Evolutionary conservation across 768 basidiomycete species (phyloP), one percentile per base, ranked within the genome.

Genomic region (Suillus variegatus): DNA sequence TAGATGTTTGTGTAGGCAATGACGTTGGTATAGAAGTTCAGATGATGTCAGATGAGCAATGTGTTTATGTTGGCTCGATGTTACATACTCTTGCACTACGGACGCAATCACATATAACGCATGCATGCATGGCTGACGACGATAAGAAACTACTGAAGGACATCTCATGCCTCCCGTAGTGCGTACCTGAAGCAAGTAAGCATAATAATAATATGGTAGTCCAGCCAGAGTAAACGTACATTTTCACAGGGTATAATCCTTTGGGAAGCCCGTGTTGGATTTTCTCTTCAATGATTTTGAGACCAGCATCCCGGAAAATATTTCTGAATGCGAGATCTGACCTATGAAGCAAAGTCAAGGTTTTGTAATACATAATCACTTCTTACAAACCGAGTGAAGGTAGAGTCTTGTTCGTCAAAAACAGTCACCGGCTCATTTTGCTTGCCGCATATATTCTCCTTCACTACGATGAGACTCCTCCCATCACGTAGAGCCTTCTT

Each of bases 361-460:
- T 41, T 28, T 44, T n/a, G 66, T 58, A 13, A 40, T 44, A 32
- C 32, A 55, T 13, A 61, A 46, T 44, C 6, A 9, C 38, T n/a
- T 10, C 28, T 32, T 55, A 64, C 71, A 0, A 60, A 93, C 96
- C 97, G 86, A 10, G 93, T 98, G 72, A 97, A 79, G 73, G 92
- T 95, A 20, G 93, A 95, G 76, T 99, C 97, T 64, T 90, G 80
- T 64, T 90, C 87, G 72, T 98, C 96, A 71, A 94, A 94, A 9
- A 88, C 74, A 13, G 83, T 79, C 28, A 79, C 77, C 0, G 87
- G 81, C 2, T 85, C 89, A 40, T 83, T 84, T 2, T 65, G 71
- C 71, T 96, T 88, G 1, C 81, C 74, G 73, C 94, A 97, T 20
- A 91, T 69, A 72, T 97, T 97, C 79, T 99, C 97, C 76, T 99